These are phyloP conservation scores for Ceratobasidium sp. DNA, from an alignment of 1,284 basidiomycete genomes.

Conservation along the genomic window DNA sequence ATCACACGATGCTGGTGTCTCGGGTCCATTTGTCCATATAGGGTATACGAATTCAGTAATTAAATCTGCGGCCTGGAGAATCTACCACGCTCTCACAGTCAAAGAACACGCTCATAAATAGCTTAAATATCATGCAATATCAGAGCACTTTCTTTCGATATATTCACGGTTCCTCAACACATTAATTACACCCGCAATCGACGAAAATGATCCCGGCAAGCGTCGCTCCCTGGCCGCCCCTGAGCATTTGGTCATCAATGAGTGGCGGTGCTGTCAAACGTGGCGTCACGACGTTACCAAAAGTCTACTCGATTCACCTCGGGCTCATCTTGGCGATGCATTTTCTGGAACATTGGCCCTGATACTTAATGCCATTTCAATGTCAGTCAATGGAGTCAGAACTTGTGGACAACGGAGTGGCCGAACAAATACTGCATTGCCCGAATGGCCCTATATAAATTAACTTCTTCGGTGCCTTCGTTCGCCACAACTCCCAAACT, in stretches of 20 bases:
- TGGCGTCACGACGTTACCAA: conserved; percentile 7
- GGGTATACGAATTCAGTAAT: not conserved
- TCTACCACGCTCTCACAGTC: not conserved
- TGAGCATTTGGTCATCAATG: conserved; percentile 9
- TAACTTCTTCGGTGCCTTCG: not conserved
- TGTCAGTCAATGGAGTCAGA: too few species aligned
- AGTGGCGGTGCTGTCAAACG: not conserved
- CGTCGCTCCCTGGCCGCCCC: conserved; percentile 16
- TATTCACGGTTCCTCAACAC: conserved; percentile 6
- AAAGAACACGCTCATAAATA: not conserved
- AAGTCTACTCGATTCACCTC: not conserved
- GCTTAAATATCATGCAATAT: not conserved
- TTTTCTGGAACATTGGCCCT: not conserved
- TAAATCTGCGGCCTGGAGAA: not conserved
- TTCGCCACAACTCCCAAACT: not conserved
- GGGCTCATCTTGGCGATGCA: not conserved
- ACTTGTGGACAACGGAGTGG: too few species aligned
- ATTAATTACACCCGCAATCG: conserved; percentile 39
- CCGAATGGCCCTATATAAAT: too few species aligned
- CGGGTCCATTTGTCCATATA: conserved; percentile 30
- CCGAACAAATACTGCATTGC: too few species aligned
- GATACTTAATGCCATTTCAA: too few species aligned
- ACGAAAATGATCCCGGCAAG: conserved; percentile 27
- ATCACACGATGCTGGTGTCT: conserved; percentile 35
- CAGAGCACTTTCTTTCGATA: not conserved